Evolutionary conservation across 139 green algal species (phyloP), one percentile per base, ranked within the genome.

Genomic region (Klebsormidium nitens): DNA sequence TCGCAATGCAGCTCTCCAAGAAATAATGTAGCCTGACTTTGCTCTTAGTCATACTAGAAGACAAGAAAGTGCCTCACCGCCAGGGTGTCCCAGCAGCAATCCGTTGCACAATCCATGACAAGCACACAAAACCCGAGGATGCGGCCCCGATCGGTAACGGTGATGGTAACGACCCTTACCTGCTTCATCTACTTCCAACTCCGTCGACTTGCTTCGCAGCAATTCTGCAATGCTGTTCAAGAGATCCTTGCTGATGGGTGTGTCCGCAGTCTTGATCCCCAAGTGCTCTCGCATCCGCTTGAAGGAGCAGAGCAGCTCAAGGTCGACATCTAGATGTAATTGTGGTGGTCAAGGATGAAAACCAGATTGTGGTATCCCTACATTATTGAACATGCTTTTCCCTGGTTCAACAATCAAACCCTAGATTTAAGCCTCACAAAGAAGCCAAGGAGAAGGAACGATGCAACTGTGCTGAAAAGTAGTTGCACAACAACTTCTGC

Each of bases 221-320:
- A 78, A 28, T 2, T 38, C 57, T 8, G 50, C 55, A 3, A 75
- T 48, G 34, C 34, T 48, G n/a, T 23, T 35, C 26, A 78, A 19
- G 28, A 58, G 17, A 28, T 56, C 66, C 26, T 17, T 23, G 1
- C 80, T 64, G 2, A 64, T 34, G 26, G 37, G 39, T 19, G 29
- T 34, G 6, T 72, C 64, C 14, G 72, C 36, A 26, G 82, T 75
- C 69, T 84, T 81, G 29, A 79, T n/a, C 2, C 60, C 64, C 8
- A 96, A 81, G 23, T 86, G 34, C 3, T 76, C 44, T 0, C 76
- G 69, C 87, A 97, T 95, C 52, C 90, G 88, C n/a, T 62, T 64
- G 56, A 97, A 97, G 0, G 87, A 86, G 48, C 83, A 83, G 31
- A 80, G 31, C 17, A 77, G 50, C 47, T 19, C 14, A 11, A 80